A percentile compares a stretch with the other conserved stretches of the same genome.
These are phyloP conservation scores for Knoxdaviesia proteae DNA, from an alignment of 2,329 filamentous ascomycete species.

Conservation along the genomic window DNA sequence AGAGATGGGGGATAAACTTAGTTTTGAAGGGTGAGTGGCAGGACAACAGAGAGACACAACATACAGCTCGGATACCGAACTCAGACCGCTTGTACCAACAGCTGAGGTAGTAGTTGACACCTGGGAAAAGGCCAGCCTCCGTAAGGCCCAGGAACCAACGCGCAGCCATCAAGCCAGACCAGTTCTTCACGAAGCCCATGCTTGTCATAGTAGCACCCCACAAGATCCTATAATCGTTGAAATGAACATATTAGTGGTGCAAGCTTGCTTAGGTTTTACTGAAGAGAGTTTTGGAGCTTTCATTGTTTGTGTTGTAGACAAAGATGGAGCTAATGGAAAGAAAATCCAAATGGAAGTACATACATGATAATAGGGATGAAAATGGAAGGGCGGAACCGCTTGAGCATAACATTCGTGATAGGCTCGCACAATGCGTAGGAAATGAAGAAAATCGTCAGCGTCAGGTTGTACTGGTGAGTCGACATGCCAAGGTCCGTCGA, in stretches of 20 bases:
- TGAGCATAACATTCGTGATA: conserved; percentile 43
- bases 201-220: conserved; percentile 24
- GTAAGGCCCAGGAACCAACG: conserved; percentile 41
- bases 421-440: conserved; percentile 46
- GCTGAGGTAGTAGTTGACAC: conserved; percentile 46
- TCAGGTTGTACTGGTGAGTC: conserved; percentile 35
- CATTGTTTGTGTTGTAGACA: too few relatives aligned
- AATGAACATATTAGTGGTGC: conserved; percentile 10
- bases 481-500: conserved; percentile 11
- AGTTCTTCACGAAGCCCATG: conserved; percentile 26
- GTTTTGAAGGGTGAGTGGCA: neutral
- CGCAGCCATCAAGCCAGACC: conserved; percentile 20
- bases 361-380: conserved; percentile 40
- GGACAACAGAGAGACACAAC: conserved; percentile 3
- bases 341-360: conserved; percentile 12
- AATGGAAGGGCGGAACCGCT: conserved; percentile 42
- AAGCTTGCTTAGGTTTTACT: neutral
- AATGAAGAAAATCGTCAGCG: conserved; percentile 46
- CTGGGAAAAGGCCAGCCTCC: conserved; percentile 46
- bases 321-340: neutral
- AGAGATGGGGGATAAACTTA: neutral
- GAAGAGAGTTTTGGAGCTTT: neutral
- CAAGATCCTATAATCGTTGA: conserved; percentile 43
- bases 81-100: conserved; percentile 65
- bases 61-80: conserved; percentile 41